These are phyloP conservation scores for Eucalyptus erythrocorys DNA, from an alignment of 345 rosid genomes.

Conservation along the genomic window DNA sequence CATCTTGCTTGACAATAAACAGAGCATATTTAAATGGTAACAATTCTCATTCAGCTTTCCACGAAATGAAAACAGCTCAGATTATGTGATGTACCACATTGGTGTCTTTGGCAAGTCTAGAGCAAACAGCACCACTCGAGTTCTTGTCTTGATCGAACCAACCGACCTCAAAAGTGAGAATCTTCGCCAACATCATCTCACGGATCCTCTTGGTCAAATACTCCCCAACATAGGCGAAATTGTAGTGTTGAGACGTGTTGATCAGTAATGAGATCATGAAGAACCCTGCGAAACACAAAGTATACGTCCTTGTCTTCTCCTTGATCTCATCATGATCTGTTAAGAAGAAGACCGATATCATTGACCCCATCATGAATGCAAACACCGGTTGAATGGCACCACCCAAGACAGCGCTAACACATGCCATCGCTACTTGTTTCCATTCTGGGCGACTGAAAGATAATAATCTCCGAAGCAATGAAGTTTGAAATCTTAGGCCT, in stretches of 20 bases:
- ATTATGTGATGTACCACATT: conserved; percentile 5
- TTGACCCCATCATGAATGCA: background rate
- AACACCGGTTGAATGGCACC: background rate
- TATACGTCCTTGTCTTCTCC: background rate
- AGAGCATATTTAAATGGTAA: background rate
- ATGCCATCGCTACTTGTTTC: conserved; percentile 3
- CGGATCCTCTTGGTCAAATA: conserved; percentile 17
- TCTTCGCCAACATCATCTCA: conserved; percentile 16
- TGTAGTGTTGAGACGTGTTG: conserved; percentile 14
- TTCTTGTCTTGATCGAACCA: conserved; percentile 29
- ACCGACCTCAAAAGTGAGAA: conserved; percentile 21
- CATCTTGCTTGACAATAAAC: background rate
- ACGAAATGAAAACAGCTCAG: background rate
- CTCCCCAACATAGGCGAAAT: conserved; percentile 23
- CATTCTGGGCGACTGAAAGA: conserved; percentile 15
- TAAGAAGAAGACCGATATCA: background rate
- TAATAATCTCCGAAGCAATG: conserved; percentile 9
- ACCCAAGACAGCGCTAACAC: background rate
- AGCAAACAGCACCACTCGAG: conserved; percentile 19
- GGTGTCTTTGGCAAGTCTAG: conserved; percentile 21
- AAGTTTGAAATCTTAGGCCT: background rate
- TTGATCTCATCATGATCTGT: background rate
- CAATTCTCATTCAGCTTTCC: background rate
- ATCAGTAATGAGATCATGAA: background rate
- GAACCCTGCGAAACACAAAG: background rate